A percentile compares a stretch with the other conserved stretches of the same genome.
These are phyloP conservation scores for Lachancea waltii DNA, from an alignment of 805 yeast species.

Conservation along the genomic window DNA sequence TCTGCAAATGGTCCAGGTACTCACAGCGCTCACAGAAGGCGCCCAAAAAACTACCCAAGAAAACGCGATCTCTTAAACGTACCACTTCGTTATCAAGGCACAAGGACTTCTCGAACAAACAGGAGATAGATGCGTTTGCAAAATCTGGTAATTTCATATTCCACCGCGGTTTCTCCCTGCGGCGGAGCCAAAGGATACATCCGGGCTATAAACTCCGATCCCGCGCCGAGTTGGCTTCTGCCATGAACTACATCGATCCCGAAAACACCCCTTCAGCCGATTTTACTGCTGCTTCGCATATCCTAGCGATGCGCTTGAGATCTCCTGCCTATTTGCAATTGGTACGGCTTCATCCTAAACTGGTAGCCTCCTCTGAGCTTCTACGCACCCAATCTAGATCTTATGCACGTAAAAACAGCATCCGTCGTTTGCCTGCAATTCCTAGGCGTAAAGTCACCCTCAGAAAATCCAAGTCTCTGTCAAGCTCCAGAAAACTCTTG, in stretches of 20 bases:
- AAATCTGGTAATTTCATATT: constrained; percentile 18
- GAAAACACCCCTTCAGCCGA: constrained; percentile 11
- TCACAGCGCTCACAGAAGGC: background rate
- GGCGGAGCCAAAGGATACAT: constrained; percentile 1
- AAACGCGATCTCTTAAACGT: background rate
- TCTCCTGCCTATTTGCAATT: constrained; percentile 4
- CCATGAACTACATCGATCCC: constrained; percentile 18
- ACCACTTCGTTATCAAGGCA: constrained; percentile 11
- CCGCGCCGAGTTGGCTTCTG: constrained; percentile 18
- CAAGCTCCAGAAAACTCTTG: constrained; percentile 5
- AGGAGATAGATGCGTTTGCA: constrained; percentile 15
- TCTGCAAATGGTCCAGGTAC: constrained; percentile 11
- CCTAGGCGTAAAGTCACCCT: background rate
- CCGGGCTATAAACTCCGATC: constrained; percentile 10
- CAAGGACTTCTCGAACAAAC: constrained; percentile 20
- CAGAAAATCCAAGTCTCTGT: constrained; percentile 14
- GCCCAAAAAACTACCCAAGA: background rate
- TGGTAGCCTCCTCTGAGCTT: too few species aligned
- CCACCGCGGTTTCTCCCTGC: constrained; percentile 24
- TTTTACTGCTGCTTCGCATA: constrained; percentile 7
- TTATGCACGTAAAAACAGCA: too few species aligned
- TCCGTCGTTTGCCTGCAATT: constrained; percentile 1
- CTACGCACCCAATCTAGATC: too few species aligned
- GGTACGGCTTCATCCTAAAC: constrained; percentile 4
- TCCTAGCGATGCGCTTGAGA: constrained; percentile 3